phyloP scores from a whole-genome alignment of 1,284 basidiomycete genomes.

The Laetiporus sulphureus region DNA sequence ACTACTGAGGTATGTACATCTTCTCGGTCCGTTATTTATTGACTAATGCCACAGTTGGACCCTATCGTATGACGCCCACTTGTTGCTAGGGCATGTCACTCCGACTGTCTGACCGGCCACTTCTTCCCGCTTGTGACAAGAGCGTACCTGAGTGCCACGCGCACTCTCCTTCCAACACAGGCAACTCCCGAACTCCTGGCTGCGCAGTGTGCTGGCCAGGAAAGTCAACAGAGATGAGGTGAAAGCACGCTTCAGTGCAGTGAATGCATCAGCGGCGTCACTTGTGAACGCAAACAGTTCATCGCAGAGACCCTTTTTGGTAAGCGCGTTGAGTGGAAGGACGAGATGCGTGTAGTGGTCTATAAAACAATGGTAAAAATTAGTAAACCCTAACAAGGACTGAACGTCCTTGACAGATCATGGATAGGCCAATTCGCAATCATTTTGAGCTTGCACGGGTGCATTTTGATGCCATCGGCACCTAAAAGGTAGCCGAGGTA shows the following conservation, averaged over 20 bases:
- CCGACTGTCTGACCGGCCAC: too few relatives aligned
- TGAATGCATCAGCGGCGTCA: neutral
- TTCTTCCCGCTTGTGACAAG: too few relatives aligned
- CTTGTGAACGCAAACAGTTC: slow-evolving; percentile 14
- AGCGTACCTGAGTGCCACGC: too few relatives aligned
- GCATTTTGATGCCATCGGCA: slow-evolving; percentile 26
- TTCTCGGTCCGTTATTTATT: too few relatives aligned
- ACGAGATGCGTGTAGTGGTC: slow-evolving; percentile 26
- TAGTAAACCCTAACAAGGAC: slow-evolving; percentile 33
- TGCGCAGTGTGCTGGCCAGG: too few relatives aligned
- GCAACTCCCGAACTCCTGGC: too few relatives aligned
- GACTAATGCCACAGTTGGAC: too few relatives aligned
- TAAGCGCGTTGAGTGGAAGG: slow-evolving; percentile 19
- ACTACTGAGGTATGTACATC: too few relatives aligned
- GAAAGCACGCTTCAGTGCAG: neutral
- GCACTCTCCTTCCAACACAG: too few relatives aligned
- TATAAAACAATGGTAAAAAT: slow-evolving; percentile 37
- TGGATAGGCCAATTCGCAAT: slow-evolving; percentile 31
- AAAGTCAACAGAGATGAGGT: neutral
- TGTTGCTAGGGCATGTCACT: too few relatives aligned
- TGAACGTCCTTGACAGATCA: slow-evolving; percentile 18
- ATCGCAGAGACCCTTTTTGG: slow-evolving; percentile 12
- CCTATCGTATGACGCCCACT: too few relatives aligned
- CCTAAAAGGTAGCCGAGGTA: slow-evolving; percentile 34
- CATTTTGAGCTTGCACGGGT: slow-evolving; percentile 26